A percentile compares a stretch with the other conserved stretches of the same genome.
Conservation (phyloP, 257 asterid species). For the Phtheirospermum japonicum region DNA sequence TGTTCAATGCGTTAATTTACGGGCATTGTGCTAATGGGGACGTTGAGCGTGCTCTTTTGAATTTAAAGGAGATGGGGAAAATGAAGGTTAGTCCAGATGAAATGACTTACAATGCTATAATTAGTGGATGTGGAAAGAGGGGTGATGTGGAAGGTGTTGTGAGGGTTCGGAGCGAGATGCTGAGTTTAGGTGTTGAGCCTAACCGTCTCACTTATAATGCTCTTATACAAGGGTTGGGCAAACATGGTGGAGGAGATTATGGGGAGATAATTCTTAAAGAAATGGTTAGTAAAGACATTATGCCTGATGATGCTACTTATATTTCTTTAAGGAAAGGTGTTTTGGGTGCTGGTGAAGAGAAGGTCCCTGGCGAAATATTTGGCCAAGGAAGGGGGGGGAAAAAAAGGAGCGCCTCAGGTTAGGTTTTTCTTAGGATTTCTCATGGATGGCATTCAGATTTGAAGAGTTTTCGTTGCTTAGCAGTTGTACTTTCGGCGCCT, state of each 20-base stretch:
- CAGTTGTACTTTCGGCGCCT: constrained; percentile 15
- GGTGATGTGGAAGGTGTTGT: background rate
- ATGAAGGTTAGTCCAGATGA: constrained; percentile 49
- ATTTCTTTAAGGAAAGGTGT: constrained; percentile 47
- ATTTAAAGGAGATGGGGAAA: constrained; percentile 50
- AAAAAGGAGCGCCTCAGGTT: background rate
- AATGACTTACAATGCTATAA: constrained; percentile 47
- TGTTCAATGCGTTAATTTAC: constrained; percentile 53
- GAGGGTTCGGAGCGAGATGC: background rate
- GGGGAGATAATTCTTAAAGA: constrained; percentile 42
- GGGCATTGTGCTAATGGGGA: constrained; percentile 50
- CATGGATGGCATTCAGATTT: constrained; percentile 1
- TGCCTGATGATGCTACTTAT: constrained; percentile 53
- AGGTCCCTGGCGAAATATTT: constrained; percentile 21
- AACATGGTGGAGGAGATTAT: constrained; percentile 45
- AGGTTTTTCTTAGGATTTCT: background rate
- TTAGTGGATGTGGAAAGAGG: constrained; percentile 10
- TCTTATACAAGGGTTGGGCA: constrained; percentile 43
- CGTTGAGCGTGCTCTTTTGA: constrained; percentile 40
- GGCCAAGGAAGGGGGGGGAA: background rate
- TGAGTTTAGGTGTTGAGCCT: background rate
- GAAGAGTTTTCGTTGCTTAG: constrained; percentile 3
- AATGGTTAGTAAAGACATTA: constrained; percentile 55
- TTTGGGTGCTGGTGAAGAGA: constrained; percentile 26
- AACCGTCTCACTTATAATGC: background rate